Conservation (phyloP, 164 flowering plant genomes). For the Akebia trifoliata region DNA sequence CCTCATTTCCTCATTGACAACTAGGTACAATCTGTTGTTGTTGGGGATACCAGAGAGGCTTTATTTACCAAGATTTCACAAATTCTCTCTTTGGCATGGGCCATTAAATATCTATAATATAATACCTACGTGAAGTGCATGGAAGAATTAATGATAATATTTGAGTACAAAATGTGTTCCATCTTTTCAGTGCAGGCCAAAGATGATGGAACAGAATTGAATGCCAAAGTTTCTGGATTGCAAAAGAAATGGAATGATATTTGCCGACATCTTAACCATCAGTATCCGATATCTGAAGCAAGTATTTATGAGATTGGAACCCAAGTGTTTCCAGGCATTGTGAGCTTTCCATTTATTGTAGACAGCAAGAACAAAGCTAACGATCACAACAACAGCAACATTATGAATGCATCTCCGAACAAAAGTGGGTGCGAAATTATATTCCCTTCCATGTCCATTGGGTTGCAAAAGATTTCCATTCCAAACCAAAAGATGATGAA, state of each 20-base stretch:
- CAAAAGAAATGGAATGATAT: slow-evolving; percentile 63
- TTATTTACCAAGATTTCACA: too few relatives aligned
- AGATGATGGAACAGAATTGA: slow-evolving; percentile 44
- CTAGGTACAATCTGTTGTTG: too few relatives aligned
- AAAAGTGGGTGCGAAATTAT: slow-evolving; percentile 20
- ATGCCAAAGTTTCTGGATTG: slow-evolving; percentile 36
- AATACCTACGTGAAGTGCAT: not conserved
- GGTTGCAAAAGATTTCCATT: slow-evolving; percentile 16
- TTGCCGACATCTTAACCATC: slow-evolving; percentile 49
- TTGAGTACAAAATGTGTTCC: slow-evolving; percentile 26
- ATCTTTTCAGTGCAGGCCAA: slow-evolving; percentile 79
- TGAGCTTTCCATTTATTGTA: slow-evolving; percentile 29
- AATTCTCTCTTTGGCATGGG: not conserved
- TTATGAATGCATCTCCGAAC: slow-evolving; percentile 20
- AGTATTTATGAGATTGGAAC: slow-evolving; percentile 17
- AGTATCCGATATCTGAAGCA: slow-evolving; percentile 16
- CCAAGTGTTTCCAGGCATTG: slow-evolving; percentile 24
- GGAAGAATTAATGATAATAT: slow-evolving; percentile 10
- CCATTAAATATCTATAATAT: not conserved
- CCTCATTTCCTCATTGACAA: too few relatives aligned
- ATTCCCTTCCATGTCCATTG: slow-evolving; percentile 19
- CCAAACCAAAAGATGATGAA: slow-evolving; percentile 1
- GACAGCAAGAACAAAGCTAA: slow-evolving; percentile 22
- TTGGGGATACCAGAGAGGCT: too few relatives aligned
- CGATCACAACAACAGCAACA: slow-evolving; percentile 10